Evolutionary conservation across 768 basidiomycete species (phyloP), one percentile per base, ranked within the genome.

Genomic region (Boletus huronensis): DNA sequence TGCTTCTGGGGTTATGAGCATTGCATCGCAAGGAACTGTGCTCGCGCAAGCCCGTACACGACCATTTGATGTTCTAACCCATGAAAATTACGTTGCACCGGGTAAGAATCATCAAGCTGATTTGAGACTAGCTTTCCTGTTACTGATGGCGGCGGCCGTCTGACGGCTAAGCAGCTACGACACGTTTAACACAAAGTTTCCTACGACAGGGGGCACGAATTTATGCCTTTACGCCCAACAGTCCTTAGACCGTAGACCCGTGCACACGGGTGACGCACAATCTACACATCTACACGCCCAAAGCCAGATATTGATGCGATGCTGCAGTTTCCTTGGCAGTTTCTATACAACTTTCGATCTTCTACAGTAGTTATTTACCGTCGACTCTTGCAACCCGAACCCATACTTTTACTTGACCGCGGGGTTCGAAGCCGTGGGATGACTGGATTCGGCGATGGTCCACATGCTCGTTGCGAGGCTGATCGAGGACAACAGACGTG

Each of bases 21-120:
- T 83, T 43, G 79, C 82, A 17, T 79, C 80, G 34, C 80, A 82
- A 36, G 88, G 88, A 17, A 78, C 78, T 3, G 74, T 82, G 25
- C 80, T 97, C 25, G 87, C 90, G 40, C 78, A 84, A 60, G 79
- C 84, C n/a, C 77, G 79, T 39, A 92, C 93, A 25, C 75, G 80
- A 45, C 68, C 84, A 3, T 95, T 97, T 71, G 88, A 93, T 48
- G 91, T 93, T 51, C 76, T 89, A 31, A 75, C 85, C 17, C 81
- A 86, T 64, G 74, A 78, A 54, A 79, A 84, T 63, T 97, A 96
- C 71, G 76, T 81, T 57, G 91, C 90, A 48, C 87, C 85, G 56
- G 81, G 93, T 94, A 71, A 72, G 90, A 72, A 40, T 49, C 48
- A 57, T 62, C 64, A 50, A 50, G 26, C 55, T 55, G 54, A 47